Conservation (phyloP, 2,329 filamentous ascomycete species). For the Aspergillus sp. region DNA sequence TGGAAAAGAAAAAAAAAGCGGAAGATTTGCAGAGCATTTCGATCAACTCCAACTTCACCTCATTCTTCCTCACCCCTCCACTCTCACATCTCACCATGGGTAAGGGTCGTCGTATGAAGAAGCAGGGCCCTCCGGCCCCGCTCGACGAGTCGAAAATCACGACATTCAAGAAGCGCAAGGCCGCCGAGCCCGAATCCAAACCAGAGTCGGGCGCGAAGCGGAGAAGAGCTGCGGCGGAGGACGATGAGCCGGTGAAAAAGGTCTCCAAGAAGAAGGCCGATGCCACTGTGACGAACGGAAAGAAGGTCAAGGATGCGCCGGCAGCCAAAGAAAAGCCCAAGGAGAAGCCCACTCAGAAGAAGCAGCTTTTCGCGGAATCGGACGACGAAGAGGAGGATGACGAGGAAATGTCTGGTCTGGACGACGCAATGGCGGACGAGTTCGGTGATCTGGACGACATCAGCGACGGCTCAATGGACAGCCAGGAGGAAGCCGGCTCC, state of each 20-base stretch:
- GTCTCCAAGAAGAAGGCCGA: constrained; percentile 29
- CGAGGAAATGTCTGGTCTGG: constrained; percentile 35
- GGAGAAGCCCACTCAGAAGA: constrained; percentile 19
- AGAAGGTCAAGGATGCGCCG: constrained; percentile 15
- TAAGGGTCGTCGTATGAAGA: constrained; percentile 87
- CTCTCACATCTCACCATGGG: constrained; percentile 64
- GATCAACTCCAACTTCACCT: constrained; percentile 9
- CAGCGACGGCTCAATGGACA: constrained; percentile 48
- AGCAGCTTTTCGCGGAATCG: constrained; percentile 34
- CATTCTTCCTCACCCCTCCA: constrained; percentile 9
- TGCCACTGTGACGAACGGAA: constrained; percentile 18
- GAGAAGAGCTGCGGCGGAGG: constrained; percentile 49
- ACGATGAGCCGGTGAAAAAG: constrained; percentile 38
- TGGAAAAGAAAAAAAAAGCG: constrained; percentile 21
- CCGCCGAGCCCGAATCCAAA: constrained; percentile 60
- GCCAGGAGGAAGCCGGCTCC: constrained; percentile 47
- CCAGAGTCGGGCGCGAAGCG: constrained; percentile 65
- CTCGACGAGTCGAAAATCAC: constrained; percentile 70
- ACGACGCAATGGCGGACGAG: constrained; percentile 43
- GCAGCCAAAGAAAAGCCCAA: constrained; percentile 30
- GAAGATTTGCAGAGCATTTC: constrained; percentile 26
- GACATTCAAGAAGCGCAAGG: constrained; percentile 76
- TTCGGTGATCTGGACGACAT: constrained; percentile 45
- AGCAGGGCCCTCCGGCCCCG: constrained; percentile 82
- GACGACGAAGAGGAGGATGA: constrained; percentile 32